Evolutionary conservation across 345 rosid genomes (phyloP), one percentile per base, ranked within the genome.

Genomic region (Rhizophora mangle): DNA sequence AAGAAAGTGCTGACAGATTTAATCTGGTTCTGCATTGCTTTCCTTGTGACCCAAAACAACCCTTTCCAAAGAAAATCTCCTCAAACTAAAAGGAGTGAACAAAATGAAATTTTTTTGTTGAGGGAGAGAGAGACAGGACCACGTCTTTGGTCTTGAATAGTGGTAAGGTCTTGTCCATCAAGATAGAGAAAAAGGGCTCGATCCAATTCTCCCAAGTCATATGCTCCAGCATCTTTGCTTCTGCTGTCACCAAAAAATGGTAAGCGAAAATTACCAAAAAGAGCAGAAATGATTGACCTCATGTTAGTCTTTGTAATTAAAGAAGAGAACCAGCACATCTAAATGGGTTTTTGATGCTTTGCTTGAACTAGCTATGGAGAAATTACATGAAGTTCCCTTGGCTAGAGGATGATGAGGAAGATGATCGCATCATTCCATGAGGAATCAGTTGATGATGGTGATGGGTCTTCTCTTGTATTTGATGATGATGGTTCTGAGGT

Each of bases 161-260:
- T 68, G 52, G 94, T 64, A 54, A 76, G 74, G 58, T 90, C 92
- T 72, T 94, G 91, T 74, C 96, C 99, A 72, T 92, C 96, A 49
- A 96, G 89, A 84, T 96, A 96, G 49, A 90, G 89, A 70, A 96
- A 89, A 71, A 92, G 91, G 36, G 98, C 89, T 84, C 87, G 96
- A 86, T 96, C 99, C 73, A 96, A 81, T 73, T 96, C 99, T 63
- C 91, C 98, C 77, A 96, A 62, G 76, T 88, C 96, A 80, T 89
- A 92, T 22, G 77, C 77, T 21, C 72, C 81, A 3, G 69, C 78
- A 39, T 79, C 87, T 74, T 81, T 84, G 74, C 79, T 68, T 46
- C 83, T 79, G 69, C 68, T 65, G 8, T 63, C 59, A 64, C 59
- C 63, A 49, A 65, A 55, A 26, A 21, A 54, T 0, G 22, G 8